These are phyloP conservation scores for Prunus fruticosa DNA, from an alignment of 306 rosid genomes.

Conservation along the genomic window DNA sequence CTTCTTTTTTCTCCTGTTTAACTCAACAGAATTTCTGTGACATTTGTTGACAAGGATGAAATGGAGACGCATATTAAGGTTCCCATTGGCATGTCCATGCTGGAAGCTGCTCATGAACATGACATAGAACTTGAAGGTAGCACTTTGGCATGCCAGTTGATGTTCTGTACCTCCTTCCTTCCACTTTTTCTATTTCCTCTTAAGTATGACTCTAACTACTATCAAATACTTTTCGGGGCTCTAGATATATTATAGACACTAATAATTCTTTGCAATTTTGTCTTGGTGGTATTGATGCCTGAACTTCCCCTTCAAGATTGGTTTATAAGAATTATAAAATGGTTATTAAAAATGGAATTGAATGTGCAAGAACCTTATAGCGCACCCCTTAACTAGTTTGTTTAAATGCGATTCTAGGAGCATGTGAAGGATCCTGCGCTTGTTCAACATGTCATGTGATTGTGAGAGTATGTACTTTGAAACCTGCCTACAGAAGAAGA, in stretches of 20 bases:
- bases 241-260: neutral
- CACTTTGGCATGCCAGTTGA: conserved; percentile 13
- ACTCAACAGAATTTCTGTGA: conserved; percentile 75
- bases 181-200: neutral
- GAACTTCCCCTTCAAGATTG: neutral
- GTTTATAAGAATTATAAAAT: neutral
- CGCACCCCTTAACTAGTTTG: neutral
- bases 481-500: neutral
- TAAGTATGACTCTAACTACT: neutral
- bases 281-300: neutral
- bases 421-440: conserved; percentile 78
- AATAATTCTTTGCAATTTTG: neutral
- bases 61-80: conserved; percentile 63
- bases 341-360: neutral
- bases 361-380: neutral
- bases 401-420: conserved; percentile 53
- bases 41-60: conserved; percentile 82
- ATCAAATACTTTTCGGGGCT: neutral
- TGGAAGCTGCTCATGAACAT: conserved; percentile 92
- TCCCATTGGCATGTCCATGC: conserved; percentile 82
- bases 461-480: conserved; percentile 50
- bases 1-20: neutral
- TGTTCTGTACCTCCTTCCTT: neutral
- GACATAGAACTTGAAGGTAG: conserved; percentile 88
- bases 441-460: conserved; percentile 82